Evolutionary conservation across 2,329 filamentous ascomycete species (phyloP).

Genomic region (Penicillium sp.): DNA sequence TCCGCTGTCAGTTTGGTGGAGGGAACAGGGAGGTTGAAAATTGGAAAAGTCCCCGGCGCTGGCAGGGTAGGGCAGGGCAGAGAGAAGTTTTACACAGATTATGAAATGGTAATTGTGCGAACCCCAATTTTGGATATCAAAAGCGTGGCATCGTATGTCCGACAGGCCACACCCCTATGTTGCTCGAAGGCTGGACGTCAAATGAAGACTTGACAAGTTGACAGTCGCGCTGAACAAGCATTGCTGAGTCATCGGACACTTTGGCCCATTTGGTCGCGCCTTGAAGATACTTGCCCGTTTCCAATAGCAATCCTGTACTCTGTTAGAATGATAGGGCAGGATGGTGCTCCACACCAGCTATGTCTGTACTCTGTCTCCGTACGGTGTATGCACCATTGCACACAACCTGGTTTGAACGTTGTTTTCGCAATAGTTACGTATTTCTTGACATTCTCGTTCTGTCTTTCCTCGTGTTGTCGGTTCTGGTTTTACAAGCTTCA

Average conservation of each 20-base stretch:
- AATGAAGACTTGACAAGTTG: constrained; percentile 3
- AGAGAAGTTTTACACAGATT: background rate
- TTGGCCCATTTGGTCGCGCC: background rate
- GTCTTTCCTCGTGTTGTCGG: background rate
- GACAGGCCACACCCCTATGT: background rate
- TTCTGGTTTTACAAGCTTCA: constrained; percentile 11
- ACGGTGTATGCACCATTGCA: no score
- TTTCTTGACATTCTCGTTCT: background rate
- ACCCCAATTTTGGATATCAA: background rate
- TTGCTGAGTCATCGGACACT: constrained; percentile 18
- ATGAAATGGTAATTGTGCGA: background rate
- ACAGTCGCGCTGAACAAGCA: constrained; percentile 11
- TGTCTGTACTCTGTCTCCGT: background rate
- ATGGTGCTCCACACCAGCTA: constrained; percentile 25
- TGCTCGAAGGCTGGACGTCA: constrained; percentile 8
- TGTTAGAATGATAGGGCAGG: background rate
- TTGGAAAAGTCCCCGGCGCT: background rate
- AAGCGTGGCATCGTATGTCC: background rate
- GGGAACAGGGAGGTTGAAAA: constrained; percentile 11
- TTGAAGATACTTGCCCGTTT: background rate
- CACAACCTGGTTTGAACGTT: constrained; percentile 10
- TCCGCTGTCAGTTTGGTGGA: constrained; percentile 27
- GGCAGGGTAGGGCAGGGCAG: background rate
- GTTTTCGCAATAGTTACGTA: background rate
- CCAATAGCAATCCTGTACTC: background rate